Evolutionary conservation across 495 filamentous ascomycete genomes (phyloP), one percentile per base, ranked within the genome.

Genomic region (Aspergillus mulundensis): DNA sequence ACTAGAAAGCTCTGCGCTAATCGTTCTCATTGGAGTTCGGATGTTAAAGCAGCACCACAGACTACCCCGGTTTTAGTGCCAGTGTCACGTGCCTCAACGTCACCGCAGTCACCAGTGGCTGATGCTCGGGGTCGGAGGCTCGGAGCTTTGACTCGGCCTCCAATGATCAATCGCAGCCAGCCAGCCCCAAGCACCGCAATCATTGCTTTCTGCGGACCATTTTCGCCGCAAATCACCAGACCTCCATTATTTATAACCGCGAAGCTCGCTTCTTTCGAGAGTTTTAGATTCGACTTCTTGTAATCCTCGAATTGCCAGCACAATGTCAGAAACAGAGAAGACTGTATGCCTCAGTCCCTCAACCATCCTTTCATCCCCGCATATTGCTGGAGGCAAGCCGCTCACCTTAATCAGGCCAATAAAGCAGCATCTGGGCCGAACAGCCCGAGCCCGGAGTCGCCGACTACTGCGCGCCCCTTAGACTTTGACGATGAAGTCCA

Each of bases 401-500:
- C 70, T 73, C 44, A 76, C 57, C 34, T 45, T 41, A 25, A 23
- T 44, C 46, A 63, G 60, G 66, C 68, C 52, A 73, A 54, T 61
- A 77, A 69, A 58, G 65, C 65, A 30, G 56, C 63, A 34, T 59
- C 64, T 46, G 66, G 53, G 18, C 63, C 65, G 10, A 68, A 60
- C 54, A 75, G 65, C 51, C 72, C 66, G 16, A 72, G 73, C 25
- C 79, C 90, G 42, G 90, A 95, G 70, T 95, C 91, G 16, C 89
- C 90, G 7, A 93, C 89, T 0, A 95, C 91, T 21, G 90, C 86
- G 38, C 82, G 86, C 60, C 85, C 86, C 12, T 76, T 93, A 62
- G 89, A 94, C 61, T 90, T 94, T 76, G 89, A 94, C 62, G 91
- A 95, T 79, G 90, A 94, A 60, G 74, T 84, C 44, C 84, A 87